A percentile compares a stretch with the other conserved stretches of the same genome.
These are phyloP conservation scores for Taxawa tesnikishii DNA, from an alignment of 2,329 filamentous ascomycete genomes.

Conservation along the genomic window DNA sequence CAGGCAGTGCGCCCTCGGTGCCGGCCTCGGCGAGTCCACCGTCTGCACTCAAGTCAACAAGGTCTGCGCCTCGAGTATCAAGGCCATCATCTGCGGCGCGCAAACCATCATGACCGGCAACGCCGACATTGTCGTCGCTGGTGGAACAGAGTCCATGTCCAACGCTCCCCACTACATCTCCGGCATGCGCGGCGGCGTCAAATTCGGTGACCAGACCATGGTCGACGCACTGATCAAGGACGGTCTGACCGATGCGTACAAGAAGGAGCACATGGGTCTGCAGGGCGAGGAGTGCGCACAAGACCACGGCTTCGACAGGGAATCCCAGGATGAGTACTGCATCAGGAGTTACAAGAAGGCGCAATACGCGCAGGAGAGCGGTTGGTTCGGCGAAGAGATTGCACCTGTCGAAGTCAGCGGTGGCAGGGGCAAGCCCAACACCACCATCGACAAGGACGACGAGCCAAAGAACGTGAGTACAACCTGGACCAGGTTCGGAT, in stretches of 20 bases:
- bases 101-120: slow-evolving; percentile 97
- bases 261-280: slow-evolving; percentile 94
- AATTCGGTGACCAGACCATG: slow-evolving; percentile 84
- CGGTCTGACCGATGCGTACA: slow-evolving; percentile 87
- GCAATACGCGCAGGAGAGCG: slow-evolving; percentile 69
- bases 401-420: slow-evolving; percentile 77
- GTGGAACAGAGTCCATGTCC: slow-evolving; percentile 96
- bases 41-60: slow-evolving; percentile 96
- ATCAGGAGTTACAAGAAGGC: slow-evolving; percentile 93
- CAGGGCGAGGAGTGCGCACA: slow-evolving; percentile 81
- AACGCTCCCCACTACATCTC: slow-evolving; percentile 94
- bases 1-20: slow-evolving; percentile 82
- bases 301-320: slow-evolving; percentile 69
- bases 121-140: slow-evolving; percentile 83
- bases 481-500: no score
- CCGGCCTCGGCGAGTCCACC: slow-evolving; percentile 67
- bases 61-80: slow-evolving; percentile 91
- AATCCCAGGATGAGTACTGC: slow-evolving; percentile 89
- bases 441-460: slow-evolving; percentile 75
- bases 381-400: slow-evolving; percentile 77
- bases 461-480: slow-evolving; percentile 74
- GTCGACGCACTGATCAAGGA: slow-evolving; percentile 91
- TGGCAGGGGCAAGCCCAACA: slow-evolving; percentile 76
- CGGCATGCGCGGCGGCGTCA: slow-evolving; percentile 71
- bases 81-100: slow-evolving; percentile 86